phyloP scores from a whole-genome alignment of 495 filamentous ascomycete genomes.

The Amniculicola lignicola region DNA sequence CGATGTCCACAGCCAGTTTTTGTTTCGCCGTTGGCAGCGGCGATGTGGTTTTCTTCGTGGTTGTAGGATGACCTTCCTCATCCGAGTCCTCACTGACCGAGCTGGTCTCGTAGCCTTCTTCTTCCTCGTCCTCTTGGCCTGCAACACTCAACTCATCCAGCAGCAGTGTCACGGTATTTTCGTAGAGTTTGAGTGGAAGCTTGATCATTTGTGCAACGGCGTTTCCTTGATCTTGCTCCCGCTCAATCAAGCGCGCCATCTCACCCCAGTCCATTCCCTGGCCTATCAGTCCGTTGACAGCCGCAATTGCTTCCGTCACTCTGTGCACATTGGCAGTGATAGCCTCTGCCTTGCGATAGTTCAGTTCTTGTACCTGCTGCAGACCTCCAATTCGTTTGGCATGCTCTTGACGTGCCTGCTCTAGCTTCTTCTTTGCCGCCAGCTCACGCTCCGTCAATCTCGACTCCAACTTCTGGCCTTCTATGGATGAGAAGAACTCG shows the following conservation, averaged over 20 bases:
- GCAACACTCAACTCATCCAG: slow-evolving; percentile 67
- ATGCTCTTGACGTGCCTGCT: slow-evolving; percentile 77
- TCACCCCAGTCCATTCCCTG: slow-evolving; percentile 98
- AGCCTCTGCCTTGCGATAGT: slow-evolving; percentile 82
- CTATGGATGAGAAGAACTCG: slow-evolving; percentile 93
- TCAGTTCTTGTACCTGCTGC: slow-evolving; percentile 72
- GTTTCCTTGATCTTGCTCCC: slow-evolving; percentile 76
- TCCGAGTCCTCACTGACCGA: slow-evolving; percentile 55
- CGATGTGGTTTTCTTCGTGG: slow-evolving; percentile 43
- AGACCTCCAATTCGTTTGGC: slow-evolving; percentile 76
- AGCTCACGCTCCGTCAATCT: slow-evolving; percentile 75
- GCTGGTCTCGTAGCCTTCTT: slow-evolving; percentile 60
- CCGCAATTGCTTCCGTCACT: slow-evolving; percentile 86
- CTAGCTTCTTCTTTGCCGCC: slow-evolving; percentile 75
- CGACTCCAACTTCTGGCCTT: slow-evolving; percentile 88
- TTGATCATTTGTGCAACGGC: slow-evolving; percentile 84
- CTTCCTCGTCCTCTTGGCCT: slow-evolving; percentile 57
- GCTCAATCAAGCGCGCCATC: slow-evolving; percentile 79
- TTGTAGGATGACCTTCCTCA: slow-evolving; percentile 3
- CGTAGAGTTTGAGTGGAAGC: slow-evolving; percentile 79
- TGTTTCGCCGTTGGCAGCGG: slow-evolving; percentile 44
- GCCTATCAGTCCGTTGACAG: slow-evolving; percentile 80
- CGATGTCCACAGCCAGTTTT: slow-evolving; percentile 71
- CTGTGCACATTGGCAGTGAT: slow-evolving; percentile 85
- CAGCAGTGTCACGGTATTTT: slow-evolving; percentile 80